These are phyloP conservation scores for Pythium aristosporum DNA, from an alignment of 352 stramenopile species.

Conservation along the genomic window DNA sequence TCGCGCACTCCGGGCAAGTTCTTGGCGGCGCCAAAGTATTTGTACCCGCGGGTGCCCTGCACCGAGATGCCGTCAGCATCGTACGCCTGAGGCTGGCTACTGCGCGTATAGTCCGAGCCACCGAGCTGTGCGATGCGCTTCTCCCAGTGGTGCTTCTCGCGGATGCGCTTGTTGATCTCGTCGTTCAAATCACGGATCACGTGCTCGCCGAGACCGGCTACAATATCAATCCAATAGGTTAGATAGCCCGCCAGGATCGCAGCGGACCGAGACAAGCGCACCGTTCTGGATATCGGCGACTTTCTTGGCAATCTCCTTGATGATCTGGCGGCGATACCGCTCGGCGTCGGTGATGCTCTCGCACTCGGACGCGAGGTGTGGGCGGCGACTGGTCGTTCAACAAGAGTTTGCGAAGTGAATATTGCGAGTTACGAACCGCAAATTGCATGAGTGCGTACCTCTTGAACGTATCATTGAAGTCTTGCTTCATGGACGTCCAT, in stretches of 20 bases:
- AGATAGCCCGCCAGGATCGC: too few species aligned
- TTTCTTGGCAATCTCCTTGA: constrained; percentile 94
- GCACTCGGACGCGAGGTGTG: constrained; percentile 93
- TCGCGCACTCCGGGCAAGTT: constrained; percentile 95
- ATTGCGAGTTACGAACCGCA: neutral
- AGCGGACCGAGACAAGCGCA: constrained; percentile 16
- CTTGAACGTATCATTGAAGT: constrained; percentile 86
- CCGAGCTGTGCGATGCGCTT: constrained; percentile 88
- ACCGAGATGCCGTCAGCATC: constrained; percentile 72
- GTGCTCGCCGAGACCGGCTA: constrained; percentile 93
- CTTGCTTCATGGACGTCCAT: constrained; percentile 97
- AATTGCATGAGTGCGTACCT: constrained; percentile 38
- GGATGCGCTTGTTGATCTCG: constrained; percentile 97
- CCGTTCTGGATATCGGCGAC: constrained; percentile 97
- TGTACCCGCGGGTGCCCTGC: constrained; percentile 86
- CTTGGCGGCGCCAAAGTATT: constrained; percentile 97
- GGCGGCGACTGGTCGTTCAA: constrained; percentile 59
- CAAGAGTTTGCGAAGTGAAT: neutral
- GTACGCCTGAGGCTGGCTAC: constrained; percentile 70
- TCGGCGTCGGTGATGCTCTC: constrained; percentile 93
- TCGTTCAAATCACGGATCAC: constrained; percentile 98
- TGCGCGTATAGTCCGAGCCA: constrained; percentile 84
- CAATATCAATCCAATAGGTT: neutral
- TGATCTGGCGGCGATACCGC: constrained; percentile 91
- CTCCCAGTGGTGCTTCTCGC: constrained; percentile 92